phyloP scores from a whole-genome alignment of 2,329 filamentous ascomycete species.

The Fusarium albidum region DNA sequence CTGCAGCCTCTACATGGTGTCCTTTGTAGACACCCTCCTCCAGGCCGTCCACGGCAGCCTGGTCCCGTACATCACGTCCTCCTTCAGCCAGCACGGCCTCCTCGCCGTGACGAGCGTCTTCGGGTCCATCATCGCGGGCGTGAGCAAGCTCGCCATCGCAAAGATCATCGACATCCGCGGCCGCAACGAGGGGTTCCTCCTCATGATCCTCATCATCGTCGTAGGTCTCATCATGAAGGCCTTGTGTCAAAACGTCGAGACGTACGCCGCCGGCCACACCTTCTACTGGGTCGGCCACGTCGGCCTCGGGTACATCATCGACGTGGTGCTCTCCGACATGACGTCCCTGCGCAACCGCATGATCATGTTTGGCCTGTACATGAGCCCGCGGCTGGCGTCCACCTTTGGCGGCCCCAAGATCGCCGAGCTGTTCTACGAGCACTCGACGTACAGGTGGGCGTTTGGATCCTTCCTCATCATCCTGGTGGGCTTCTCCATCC shows the following conservation, averaged over 20 bases:
- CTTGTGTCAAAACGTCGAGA: conserved; percentile 62
- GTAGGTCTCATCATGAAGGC: conserved; percentile 71
- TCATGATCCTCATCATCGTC: conserved; percentile 54
- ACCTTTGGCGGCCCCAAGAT: conserved; percentile 49
- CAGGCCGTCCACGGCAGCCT: conserved; percentile 56
- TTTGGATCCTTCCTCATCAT: conserved; percentile 73
- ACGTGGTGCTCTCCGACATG: conserved; percentile 54
- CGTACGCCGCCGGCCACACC: conserved; percentile 68
- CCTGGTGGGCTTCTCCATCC: conserved; percentile 65
- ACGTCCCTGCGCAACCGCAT: conserved; percentile 54
- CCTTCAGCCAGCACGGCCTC: conserved; percentile 70
- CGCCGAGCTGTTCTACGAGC: conserved; percentile 32
- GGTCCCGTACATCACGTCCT: conserved; percentile 71
- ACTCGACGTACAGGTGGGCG: conserved; percentile 38
- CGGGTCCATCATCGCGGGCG: conserved; percentile 53
- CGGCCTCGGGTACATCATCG: conserved; percentile 51
- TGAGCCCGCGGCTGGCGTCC: conserved; percentile 54
- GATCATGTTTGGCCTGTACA: conserved; percentile 53
- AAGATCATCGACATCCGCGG: conserved; percentile 60
- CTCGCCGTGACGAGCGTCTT: conserved; percentile 71
- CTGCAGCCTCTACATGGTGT: conserved; percentile 52
- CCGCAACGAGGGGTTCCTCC: conserved; percentile 54
- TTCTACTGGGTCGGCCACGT: conserved; percentile 69
- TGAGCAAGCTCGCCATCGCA: conserved; percentile 51
- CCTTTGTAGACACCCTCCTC: conserved; percentile 49